Evolutionary conservation across 805 yeast genomes (phyloP).

Genomic region (Ogataea degrootiae): DNA sequence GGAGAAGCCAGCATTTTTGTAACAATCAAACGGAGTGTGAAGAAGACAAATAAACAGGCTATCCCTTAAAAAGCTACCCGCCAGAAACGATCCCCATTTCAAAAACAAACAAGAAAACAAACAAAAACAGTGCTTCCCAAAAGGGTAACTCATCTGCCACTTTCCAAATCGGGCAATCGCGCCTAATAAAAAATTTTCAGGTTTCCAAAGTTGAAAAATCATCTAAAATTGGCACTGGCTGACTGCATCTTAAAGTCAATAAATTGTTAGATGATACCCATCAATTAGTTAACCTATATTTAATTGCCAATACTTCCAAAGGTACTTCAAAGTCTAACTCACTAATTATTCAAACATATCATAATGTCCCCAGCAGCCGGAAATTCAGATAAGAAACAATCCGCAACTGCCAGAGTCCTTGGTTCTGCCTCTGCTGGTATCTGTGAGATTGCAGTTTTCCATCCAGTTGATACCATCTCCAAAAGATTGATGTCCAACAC

Average conservation of each 20-base stretch:
- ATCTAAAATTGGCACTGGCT: too few relatives aligned
- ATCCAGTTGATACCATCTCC: constrained; percentile 97
- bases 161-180: background rate
- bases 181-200: background rate
- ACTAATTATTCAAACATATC: background rate
- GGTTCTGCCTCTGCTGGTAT: constrained; percentile 99
- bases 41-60: background rate
- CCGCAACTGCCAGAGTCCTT: constrained; percentile 82
- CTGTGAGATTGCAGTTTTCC: constrained; percentile 94
- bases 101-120: too few relatives aligned
- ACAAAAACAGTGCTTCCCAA: background rate
- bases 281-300: background rate
- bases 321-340: background rate
- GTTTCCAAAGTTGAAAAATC: background rate
- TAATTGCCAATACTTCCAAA: background rate
- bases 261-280: background rate
- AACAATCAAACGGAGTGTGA: background rate
- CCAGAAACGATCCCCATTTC: too few relatives aligned
- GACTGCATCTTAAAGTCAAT: too few relatives aligned
- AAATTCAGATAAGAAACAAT: constrained; percentile 67
- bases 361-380: constrained; percentile 21
- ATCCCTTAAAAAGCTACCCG: too few relatives aligned
- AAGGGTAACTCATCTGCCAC: background rate
- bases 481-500: constrained; percentile 89
- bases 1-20: background rate